Evolutionary conservation across 2,329 filamentous ascomycete genomes (phyloP), one percentile per base, ranked within the genome.

Genomic region (Escovopsis sp.): DNA sequence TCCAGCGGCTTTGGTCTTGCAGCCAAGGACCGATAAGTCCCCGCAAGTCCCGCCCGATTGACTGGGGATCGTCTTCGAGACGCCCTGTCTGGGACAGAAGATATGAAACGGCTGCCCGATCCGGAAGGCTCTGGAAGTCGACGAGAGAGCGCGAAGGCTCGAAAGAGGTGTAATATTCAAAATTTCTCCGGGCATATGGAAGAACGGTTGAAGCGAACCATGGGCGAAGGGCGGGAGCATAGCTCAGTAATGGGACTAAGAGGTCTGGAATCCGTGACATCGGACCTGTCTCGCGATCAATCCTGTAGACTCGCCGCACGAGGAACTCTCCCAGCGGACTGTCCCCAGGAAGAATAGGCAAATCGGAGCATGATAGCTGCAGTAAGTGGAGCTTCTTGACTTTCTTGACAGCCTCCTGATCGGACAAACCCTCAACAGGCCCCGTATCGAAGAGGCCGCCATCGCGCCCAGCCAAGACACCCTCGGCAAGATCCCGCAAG

Each of bases 21-120:
- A 87, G 64, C 83, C 83, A 89, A 2, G 84, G 83, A 0, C 77
- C 79, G 40, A 88, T 63, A 33, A 88, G 55, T 0, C 78, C 75
- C 47, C 74, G 73, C 43, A 88, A 55, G 54, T 87, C 82, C 44
- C 81, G 72, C 1, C 74, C 77, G 39, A 80, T 55, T 33, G 66
- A 56, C 1, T 51, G 45, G 15, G 62, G 47, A 3, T 65, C 60
- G 34, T 65, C 61, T 28, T 68, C 58, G 12, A 53, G 53, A 19
- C 52, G 45, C 26, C 67, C 68, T 2, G 75, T 77, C 42, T 72
- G 70, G 7, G 71, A 72, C 5, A 89, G 63, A 26, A 87, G 65
- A 38, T 77, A 60, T 10, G 72, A 65, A 12, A 84, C 67, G 4
- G 77, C 82, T 9, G 68, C 62, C 38, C 62, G 62, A 40, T 79